A percentile compares a stretch with the other conserved stretches of the same genome.
Evolutionary conservation across 2,329 filamentous ascomycete genomes (phyloP).

Genomic region (Pyricularia sp.): DNA sequence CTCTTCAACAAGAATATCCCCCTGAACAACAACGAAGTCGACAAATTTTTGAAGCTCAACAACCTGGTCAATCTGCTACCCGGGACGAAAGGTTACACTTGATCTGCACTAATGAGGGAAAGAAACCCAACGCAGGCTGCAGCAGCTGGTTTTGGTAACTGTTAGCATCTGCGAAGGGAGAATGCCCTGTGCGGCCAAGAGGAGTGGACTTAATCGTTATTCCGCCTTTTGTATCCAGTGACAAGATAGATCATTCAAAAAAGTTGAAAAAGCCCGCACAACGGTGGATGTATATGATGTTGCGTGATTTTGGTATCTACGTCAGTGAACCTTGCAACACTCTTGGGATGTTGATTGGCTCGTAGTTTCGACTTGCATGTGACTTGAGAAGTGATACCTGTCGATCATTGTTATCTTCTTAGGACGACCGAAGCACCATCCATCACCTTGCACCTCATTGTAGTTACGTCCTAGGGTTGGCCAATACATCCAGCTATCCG

Average conservation of each 20-base stretch:
- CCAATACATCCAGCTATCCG: too few relatives aligned
- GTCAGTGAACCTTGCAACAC: neutral
- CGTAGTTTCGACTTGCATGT: neutral
- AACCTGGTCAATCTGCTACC: slow-evolving; percentile 3
- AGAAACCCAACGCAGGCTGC: slow-evolving; percentile 67
- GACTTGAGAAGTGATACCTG: neutral
- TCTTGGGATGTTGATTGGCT: neutral
- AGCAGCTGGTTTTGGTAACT: slow-evolving; percentile 8
- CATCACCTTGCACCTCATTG: too few relatives aligned
- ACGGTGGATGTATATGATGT: neutral
- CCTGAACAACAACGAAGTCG: slow-evolving; percentile 3
- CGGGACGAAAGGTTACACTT: slow-evolving; percentile 39
- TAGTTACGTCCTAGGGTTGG: too few relatives aligned
- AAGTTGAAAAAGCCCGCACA: neutral
- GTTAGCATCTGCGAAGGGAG: slow-evolving; percentile 51
- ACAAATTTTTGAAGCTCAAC: slow-evolving; percentile 4
- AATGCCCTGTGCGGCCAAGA: slow-evolving; percentile 94
- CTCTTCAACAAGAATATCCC: neutral
- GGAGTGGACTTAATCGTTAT: slow-evolving; percentile 86
- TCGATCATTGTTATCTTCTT: neutral
- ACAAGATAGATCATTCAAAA: neutral
- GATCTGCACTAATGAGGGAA: slow-evolving; percentile 95
- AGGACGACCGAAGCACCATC: too few relatives aligned
- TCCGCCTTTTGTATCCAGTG: slow-evolving; percentile 33
- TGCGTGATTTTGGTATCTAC: neutral